Base-by-base conservation (phyloP, 805 yeast genomes). In the Ogataea salicorniae region DNA sequence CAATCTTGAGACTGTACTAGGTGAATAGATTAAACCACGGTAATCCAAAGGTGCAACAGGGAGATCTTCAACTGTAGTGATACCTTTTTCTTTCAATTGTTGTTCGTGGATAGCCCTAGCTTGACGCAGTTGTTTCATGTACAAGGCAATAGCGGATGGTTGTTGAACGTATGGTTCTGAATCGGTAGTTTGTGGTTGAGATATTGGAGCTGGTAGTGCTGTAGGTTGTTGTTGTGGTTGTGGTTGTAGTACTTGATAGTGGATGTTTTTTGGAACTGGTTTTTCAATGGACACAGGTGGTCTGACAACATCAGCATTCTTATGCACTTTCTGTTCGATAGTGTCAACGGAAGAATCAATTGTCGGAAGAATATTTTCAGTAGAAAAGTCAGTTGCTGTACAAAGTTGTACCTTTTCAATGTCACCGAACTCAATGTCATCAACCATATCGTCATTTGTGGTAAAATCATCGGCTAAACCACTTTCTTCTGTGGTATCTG, bases 1-100 rank as follows among this genome's bases (percentile, higher is more conserved):
- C 34, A 62, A 37, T 16, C 51, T 54, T n/a, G 51, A 51, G 14
- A 47, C 43, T 6, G 56, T 52, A 43, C 63, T 60, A 4, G 62
- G 60, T 14, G 65, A 60, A 23, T 49, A 53, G 3, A 56, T 38
- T 5, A 57, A 38, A 2, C 59, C 58, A 17, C 46, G 44, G 20
- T 41, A 31, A 15, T 35, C 50, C 17, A 56, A 43, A 38, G 55
- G 50, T 5, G 43, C 33, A n/a, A 18, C 41, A 4, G 53, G 33
- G 11, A 15, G 8, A 6, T 57, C 60, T 2, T 51, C 34, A 9
- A 63, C 56, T 3, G 46, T 42, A 8, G 56, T 52, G 5, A 63
- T 59, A 36, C 67, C 66, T 18, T 45, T 46, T 29, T 43, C 39
- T 15, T 50, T 46, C 15, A 60, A 36, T 2, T 52, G 45, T 3